Conservation (phyloP, 1,284 basidiomycete species). For the Leucoagaricus sp. region DNA sequence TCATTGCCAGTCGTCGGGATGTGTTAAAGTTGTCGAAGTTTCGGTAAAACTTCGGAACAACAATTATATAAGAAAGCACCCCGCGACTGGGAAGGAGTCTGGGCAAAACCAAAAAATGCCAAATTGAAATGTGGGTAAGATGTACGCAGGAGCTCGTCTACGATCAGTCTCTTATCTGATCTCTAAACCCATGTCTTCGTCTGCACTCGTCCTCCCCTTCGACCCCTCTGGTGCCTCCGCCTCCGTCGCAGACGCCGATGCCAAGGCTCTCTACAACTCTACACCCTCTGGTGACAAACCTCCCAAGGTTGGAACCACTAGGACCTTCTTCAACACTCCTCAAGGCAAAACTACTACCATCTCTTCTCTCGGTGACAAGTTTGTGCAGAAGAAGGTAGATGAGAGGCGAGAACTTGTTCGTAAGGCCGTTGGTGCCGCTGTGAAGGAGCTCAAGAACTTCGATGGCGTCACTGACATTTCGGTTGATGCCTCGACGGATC, state of each 20-base stretch:
- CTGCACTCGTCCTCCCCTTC: conserved; percentile 36
- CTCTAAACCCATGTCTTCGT: conserved; percentile 32
- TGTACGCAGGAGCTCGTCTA: conserved; percentile 17
- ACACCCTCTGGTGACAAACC: conserved; percentile 47
- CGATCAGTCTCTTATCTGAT: conserved; percentile 28
- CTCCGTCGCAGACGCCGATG: conserved; percentile 30
- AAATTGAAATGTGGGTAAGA: conserved; percentile 13
- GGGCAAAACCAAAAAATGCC: too few relatives aligned
- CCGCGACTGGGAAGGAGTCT: too few relatives aligned
- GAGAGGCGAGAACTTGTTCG: conserved; percentile 64
- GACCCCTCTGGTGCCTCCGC: conserved; percentile 28
- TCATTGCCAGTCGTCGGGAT: too few relatives aligned
- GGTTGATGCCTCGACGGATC: conserved; percentile 65
- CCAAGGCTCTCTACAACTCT: conserved; percentile 35
- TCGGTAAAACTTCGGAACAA: too few relatives aligned
- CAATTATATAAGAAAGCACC: too few relatives aligned
- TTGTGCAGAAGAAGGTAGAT: conserved; percentile 46
- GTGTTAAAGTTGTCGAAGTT: too few relatives aligned
- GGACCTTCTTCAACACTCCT: conserved; percentile 62
- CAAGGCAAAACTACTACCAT: conserved; percentile 51
- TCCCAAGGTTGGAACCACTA: conserved; percentile 62
- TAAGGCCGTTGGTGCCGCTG: conserved; percentile 65
- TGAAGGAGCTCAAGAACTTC: conserved; percentile 63
- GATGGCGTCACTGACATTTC: conserved; percentile 59
- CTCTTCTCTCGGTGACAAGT: conserved; percentile 65